Evolutionary conservation across 78 protist species (phyloP), one percentile per base, ranked within the genome.

Genomic region (Dictyostelium intermedium): DNA sequence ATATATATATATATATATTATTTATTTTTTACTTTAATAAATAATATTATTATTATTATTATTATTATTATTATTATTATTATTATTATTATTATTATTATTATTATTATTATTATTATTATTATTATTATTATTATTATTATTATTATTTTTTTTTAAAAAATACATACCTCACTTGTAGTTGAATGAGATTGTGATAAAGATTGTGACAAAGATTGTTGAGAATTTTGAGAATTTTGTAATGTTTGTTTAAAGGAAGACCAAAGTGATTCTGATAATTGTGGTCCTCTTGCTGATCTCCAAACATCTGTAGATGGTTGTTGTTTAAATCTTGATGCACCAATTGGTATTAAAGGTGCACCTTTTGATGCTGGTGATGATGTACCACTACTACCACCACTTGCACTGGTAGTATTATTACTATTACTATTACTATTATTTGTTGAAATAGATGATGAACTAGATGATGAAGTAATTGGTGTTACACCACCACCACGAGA

Each of bases 271-370:
- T 78, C 92, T 2, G 92, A 77, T 60, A 20, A 1, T 77, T 77
- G 78, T 23, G 2, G 81, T 60, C 85, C 84, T 53, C 23, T 27
- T 56, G 43, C 11, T 37, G 92, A 37, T 77, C 92, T 47, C 92
- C 92, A 87, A 30, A 87, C 32, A 14, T 87, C 92, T 11, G n/a
- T 23, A 6, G 35, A 34, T 20, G n/a, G 43, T 20, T 27, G 35
- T 27, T 74, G 69, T 78, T 87, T 87, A 43, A 87, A 87, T 53
- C 92, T 30, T 14, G 92, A 84, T 60, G 92, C 66, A 13, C 92
- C 92, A 77, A 74, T 78, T 27, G 84, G 32, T 37, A 16, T 76
- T 13, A 79, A 27, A 25, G 84, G 66, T 23, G 39, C n/a, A 37
- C 30, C n/a, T 18, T 16, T 34, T 74, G n/a, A 23, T 37, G 9